phyloP scores from a whole-genome alignment of 495 filamentous ascomycete species.

The Hyaloscypha finlandica region DNA sequence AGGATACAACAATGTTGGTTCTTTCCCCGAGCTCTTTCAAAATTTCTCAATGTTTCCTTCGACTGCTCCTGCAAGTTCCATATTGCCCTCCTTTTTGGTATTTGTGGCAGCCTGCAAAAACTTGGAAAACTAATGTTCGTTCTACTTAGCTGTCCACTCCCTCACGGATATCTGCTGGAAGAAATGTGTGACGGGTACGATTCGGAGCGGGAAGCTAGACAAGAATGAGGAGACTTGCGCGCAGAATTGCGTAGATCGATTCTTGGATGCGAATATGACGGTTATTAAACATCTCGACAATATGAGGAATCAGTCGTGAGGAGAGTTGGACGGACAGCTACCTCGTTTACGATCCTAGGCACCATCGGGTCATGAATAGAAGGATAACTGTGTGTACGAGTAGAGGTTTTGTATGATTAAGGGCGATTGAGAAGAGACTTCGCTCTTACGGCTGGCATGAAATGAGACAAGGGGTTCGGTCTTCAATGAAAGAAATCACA shows the following conservation, averaged over 20 bases:
- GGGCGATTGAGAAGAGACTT: slow-evolving; percentile 11
- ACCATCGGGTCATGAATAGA: not conserved
- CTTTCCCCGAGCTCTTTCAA: not conserved
- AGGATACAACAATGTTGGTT: slow-evolving; percentile 76
- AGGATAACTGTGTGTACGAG: not conserved
- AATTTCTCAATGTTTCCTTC: not conserved
- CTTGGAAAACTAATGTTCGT: not conserved
- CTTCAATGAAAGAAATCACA: slow-evolving; percentile 3
- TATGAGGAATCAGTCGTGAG: slow-evolving; percentile 47
- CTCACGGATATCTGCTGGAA: slow-evolving; percentile 90
- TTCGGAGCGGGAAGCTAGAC: slow-evolving; percentile 68
- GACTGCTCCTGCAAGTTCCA: too few relatives aligned
- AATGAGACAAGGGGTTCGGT: not conserved
- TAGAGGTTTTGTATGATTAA: slow-evolving; percentile 9
- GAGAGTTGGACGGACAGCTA: not conserved
- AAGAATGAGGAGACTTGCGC: slow-evolving; percentile 76
- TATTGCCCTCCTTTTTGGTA: not conserved
- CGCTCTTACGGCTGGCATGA: slow-evolving; percentile 17
- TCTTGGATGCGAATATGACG: slow-evolving; percentile 81
- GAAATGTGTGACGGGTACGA: slow-evolving; percentile 75
- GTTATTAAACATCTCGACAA: slow-evolving; percentile 78
- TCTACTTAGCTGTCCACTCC: slow-evolving; percentile 66
- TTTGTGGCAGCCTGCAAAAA: not conserved
- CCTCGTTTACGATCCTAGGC: not conserved
- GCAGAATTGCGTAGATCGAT: slow-evolving; percentile 90